Conservation (phyloP, 2,329 filamentous ascomycete species). For the Leptoxyphium fumago region DNA sequence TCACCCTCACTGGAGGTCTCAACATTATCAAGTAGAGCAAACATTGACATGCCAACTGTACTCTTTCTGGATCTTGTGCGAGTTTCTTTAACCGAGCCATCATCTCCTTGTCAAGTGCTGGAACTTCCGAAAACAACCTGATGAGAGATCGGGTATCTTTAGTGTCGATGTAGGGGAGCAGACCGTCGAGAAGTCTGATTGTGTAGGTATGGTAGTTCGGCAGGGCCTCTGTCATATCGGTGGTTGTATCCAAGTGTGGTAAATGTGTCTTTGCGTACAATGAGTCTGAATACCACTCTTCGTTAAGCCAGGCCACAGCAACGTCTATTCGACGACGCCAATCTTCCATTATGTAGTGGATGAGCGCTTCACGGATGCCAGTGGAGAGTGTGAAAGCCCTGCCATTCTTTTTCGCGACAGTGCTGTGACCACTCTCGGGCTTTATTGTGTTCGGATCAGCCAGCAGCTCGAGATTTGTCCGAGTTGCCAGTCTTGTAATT, state of each 20-base stretch:
- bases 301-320: constrained; percentile 84
- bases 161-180: constrained; percentile 79
- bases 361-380: constrained; percentile 65
- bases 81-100: constrained; percentile 55
- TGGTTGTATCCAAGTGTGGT: background rate
- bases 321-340: constrained; percentile 81
- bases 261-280: constrained; percentile 32
- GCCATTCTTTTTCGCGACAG: constrained; percentile 18
- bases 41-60: constrained; percentile 42
- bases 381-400: constrained; percentile 40
- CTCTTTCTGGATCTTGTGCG: constrained; percentile 48
- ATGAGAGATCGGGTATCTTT: constrained; percentile 74
- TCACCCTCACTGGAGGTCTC: constrained; percentile 43
- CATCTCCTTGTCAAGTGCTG: constrained; percentile 57
- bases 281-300: constrained; percentile 94
- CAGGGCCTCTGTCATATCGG: constrained; percentile 5
- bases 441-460: constrained; percentile 42
- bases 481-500: constrained; percentile 69
- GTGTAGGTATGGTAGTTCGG: constrained; percentile 15
- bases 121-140: constrained; percentile 82
- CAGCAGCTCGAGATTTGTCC: constrained; percentile 52
- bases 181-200: constrained; percentile 58
- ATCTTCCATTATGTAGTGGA: constrained; percentile 78
- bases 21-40: constrained; percentile 45
- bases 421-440: constrained; percentile 34